A percentile compares a stretch with the other conserved stretches of the same genome.
Evolutionary conservation across 129 eudicot species (phyloP).

Genomic region (Ambrosia trifida): DNA sequence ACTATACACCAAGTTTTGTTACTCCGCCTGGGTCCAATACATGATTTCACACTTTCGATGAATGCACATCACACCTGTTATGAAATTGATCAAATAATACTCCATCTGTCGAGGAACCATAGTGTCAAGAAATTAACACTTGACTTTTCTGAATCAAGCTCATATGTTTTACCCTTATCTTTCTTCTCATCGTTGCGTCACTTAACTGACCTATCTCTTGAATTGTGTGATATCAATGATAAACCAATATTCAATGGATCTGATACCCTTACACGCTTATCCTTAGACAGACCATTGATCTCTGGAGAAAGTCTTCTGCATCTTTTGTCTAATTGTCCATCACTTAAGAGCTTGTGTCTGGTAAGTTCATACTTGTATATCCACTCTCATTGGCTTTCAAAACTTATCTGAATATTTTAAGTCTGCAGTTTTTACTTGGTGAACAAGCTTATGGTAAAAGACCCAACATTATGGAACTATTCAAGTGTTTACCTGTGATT

Average conservation of each 20-base stretch:
- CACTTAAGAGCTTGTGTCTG: not conserved
- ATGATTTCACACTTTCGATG: conserved; percentile 4
- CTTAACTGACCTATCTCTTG: not conserved
- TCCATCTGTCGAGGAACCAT: conserved; percentile 4
- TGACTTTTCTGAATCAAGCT: not conserved
- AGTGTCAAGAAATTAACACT: not conserved
- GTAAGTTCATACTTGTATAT: conserved; percentile 1
- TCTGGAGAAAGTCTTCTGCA: not conserved
- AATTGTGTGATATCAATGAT: not conserved
- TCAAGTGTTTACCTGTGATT: conserved; percentile 6
- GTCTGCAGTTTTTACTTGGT: not conserved
- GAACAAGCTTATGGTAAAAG: not conserved
- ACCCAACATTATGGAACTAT: not conserved
- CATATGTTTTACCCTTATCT: not conserved
- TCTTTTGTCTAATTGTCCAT: not conserved
- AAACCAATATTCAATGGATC: not conserved
- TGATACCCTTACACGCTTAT: conserved; percentile 10
- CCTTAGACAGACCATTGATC: not conserved
- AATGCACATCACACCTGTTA: not conserved
- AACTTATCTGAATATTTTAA: not conserved
- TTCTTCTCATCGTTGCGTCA: conserved; percentile 2
- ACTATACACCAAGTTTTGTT: not conserved
- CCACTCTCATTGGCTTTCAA: not conserved
- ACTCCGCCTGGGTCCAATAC: conserved; percentile 5
- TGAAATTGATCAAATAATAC: conserved; percentile 10